Conservation (phyloP, 176 grass and related monocot species). For the Miscanthus lutarioriparius region DNA sequence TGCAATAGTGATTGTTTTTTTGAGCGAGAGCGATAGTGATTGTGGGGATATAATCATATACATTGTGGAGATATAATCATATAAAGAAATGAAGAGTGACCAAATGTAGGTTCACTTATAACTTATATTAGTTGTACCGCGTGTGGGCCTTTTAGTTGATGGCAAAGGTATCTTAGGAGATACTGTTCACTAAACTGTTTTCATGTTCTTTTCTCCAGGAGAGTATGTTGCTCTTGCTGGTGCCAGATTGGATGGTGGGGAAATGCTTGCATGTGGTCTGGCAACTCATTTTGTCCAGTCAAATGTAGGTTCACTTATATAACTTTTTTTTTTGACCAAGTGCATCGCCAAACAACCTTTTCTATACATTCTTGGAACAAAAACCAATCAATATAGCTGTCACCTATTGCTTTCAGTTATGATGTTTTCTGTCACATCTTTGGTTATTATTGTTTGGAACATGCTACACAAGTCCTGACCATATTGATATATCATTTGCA, state of each 20-base stretch:
- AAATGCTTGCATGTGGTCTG: constrained; percentile 94
- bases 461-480: neutral
- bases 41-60: neutral
- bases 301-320: constrained; percentile 49
- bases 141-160: too few species aligned
- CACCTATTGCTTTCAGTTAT: neutral
- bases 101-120: neutral
- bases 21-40: too few species aligned
- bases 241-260: constrained; percentile 81
- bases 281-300: constrained; percentile 90
- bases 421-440: neutral
- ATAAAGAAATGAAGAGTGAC: neutral
- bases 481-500: constrained; percentile 2
- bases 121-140: neutral
- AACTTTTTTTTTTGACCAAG: neutral
- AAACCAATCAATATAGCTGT: neutral
- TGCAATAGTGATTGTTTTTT: too few species aligned
- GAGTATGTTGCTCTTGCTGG: too few species aligned
- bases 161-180: constrained; percentile 3
- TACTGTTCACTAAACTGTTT: constrained; percentile 29
- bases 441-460: neutral
- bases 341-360: neutral
- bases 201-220: constrained; percentile 39
- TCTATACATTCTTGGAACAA: neutral
- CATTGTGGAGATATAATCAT: neutral